A percentile compares a stretch with the other conserved stretches of the same genome.
Evolutionary conservation across 1,139 yeast genomes (phyloP).

Genomic region (Lipomyces yarrowii): DNA sequence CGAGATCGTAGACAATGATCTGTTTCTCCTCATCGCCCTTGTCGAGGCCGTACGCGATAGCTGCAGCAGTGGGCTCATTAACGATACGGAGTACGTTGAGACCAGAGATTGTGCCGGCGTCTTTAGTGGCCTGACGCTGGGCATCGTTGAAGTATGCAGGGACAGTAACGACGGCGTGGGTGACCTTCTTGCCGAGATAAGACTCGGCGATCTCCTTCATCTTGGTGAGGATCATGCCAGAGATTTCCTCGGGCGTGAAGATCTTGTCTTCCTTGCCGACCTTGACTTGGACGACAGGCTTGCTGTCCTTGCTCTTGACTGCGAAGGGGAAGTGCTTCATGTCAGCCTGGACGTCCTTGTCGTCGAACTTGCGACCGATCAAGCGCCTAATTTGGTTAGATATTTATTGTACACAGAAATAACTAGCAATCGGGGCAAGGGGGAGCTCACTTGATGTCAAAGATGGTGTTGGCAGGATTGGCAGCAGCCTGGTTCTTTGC

Average conservation of each 20-base stretch:
- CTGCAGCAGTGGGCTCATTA: constrained; percentile 98
- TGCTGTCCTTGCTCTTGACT: constrained; percentile 68
- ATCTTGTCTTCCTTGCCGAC: constrained; percentile 67
- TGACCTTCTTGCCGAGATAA: constrained; percentile 83
- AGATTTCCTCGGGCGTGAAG: constrained; percentile 87
- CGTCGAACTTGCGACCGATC: constrained; percentile 77
- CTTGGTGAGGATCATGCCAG: constrained; percentile 88
- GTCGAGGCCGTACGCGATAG: constrained; percentile 96
- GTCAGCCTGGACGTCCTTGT: constrained; percentile 78
- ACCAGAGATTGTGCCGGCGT: constrained; percentile 97
- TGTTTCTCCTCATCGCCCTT: constrained; percentile 85
- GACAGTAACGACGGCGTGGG: constrained; percentile 94
- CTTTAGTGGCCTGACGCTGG: constrained; percentile 98
- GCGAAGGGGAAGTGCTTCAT: constrained; percentile 78
- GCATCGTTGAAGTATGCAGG: constrained; percentile 99
- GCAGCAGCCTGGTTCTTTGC: constrained; percentile 92
- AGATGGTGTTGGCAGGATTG: constrained; percentile 76
- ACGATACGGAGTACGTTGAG: constrained; percentile 91
- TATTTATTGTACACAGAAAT: too few relatives aligned
- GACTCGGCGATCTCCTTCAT: constrained; percentile 95
- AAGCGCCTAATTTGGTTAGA: constrained; percentile 50
- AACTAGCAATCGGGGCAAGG: neutral
- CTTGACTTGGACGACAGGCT: constrained; percentile 78
- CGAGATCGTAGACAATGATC: constrained; percentile 90
- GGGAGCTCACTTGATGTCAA: constrained; percentile 62